Percentiles rank a stretch among this genome's conserved stretches.
These are phyloP conservation scores for Quercus lobata DNA, from an alignment of 331 rosid species.

Conservation along the genomic window DNA sequence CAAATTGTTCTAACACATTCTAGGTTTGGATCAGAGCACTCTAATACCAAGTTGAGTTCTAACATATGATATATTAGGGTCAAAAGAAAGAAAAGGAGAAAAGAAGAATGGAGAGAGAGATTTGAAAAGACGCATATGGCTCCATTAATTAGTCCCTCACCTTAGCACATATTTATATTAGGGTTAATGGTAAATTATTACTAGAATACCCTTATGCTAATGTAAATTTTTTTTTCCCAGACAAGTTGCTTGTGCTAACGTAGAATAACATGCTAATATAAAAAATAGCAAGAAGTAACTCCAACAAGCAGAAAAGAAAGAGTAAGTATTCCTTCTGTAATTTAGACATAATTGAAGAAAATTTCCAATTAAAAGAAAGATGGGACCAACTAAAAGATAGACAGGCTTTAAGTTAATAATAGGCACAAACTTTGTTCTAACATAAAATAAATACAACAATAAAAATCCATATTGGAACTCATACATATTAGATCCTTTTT, in stretches of 20 bases:
- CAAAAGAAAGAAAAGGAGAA: too few species aligned
- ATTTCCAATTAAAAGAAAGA: background rate
- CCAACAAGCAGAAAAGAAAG: background rate
- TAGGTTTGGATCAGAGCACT: too few species aligned
- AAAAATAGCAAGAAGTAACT: background rate
- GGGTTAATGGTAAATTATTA: too few species aligned
- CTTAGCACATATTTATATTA: too few species aligned
- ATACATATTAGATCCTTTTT: background rate
- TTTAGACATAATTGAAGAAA: background rate
- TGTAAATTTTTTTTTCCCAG: background rate
- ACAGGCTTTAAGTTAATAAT: background rate
- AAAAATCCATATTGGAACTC: background rate
- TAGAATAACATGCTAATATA: background rate
- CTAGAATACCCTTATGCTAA: background rate
- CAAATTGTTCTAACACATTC: too few species aligned
- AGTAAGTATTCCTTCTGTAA: background rate
- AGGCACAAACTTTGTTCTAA: background rate
- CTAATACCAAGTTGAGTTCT: too few species aligned
- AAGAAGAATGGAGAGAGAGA: too few species aligned
- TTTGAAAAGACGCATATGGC: too few species aligned
- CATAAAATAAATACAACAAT: background rate
- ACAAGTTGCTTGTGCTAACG: background rate
- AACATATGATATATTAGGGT: too few species aligned
- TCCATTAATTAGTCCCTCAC: too few species aligned
- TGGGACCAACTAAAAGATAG: background rate